Evolutionary conservation across 352 stramenopile genomes (phyloP).

Genomic region (Phytopythium montanum): DNA sequence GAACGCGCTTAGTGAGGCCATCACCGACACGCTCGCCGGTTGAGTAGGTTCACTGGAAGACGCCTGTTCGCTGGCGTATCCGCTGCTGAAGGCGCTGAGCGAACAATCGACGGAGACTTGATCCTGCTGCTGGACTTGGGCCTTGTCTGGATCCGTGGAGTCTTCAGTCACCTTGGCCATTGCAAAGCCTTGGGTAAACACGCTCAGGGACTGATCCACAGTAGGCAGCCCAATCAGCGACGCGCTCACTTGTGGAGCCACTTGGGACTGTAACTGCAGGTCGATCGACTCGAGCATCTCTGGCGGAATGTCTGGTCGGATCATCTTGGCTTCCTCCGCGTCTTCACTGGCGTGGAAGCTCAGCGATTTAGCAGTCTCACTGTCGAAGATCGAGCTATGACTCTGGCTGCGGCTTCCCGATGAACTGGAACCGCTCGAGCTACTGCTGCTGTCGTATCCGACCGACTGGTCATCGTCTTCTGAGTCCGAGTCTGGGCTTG

Average conservation of each 20-base stretch:
- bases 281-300: constrained; percentile 54
- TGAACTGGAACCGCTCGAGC: not conserved
- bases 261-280: constrained; percentile 1
- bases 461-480: constrained; percentile 1
- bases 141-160: not conserved
- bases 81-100: constrained; percentile 34
- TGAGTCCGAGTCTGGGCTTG: not conserved
- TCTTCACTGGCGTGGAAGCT: not conserved
- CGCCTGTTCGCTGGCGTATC: constrained; percentile 6
- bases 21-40: not conserved
- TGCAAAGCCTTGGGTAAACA: constrained; percentile 39
- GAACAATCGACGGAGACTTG: constrained; percentile 22
- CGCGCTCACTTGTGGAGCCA: too few relatives aligned
- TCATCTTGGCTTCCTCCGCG: not conserved
- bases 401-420: not conserved
- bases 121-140: not conserved
- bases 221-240: not conserved
- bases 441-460: constrained; percentile 7
- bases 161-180: not conserved
- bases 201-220: constrained; percentile 30
- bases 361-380: not conserved
- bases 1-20: constrained; percentile 16
- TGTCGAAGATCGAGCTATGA: not conserved
- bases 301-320: constrained; percentile 25
- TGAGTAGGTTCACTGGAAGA: not conserved